These are phyloP conservation scores for Leccinum pseudoinsigne DNA, from an alignment of 1,284 basidiomycete species.

Conservation along the genomic window DNA sequence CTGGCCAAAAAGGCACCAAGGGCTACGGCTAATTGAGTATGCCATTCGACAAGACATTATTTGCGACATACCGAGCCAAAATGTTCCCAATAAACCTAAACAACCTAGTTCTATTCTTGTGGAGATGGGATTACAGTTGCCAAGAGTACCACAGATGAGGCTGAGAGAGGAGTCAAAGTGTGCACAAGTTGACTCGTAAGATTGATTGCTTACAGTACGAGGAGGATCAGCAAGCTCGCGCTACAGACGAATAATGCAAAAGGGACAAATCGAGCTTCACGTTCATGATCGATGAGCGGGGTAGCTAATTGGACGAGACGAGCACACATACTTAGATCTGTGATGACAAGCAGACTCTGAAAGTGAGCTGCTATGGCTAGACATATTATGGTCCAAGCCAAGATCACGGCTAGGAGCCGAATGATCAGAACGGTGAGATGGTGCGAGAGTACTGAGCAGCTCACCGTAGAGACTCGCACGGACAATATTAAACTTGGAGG, in stretches of 20 bases:
- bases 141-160: constrained; percentile 60
- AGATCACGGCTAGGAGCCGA: constrained; percentile 48
- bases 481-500: constrained; percentile 62
- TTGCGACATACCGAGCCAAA: constrained; percentile 68
- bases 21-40: constrained; percentile 42
- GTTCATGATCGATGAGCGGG: constrained; percentile 6
- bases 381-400: constrained; percentile 73
- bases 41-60: constrained; percentile 7
- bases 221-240: constrained; percentile 63
- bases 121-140: constrained; percentile 70
- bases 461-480: constrained; percentile 63
- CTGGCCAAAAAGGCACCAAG: constrained; percentile 70
- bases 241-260: constrained; percentile 78
- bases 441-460: constrained; percentile 14
- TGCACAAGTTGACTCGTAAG: neutral
- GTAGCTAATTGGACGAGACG: neutral
- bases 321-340: constrained; percentile 68
- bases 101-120: constrained; percentile 74
- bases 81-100: constrained; percentile 67
- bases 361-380: constrained; percentile 77
- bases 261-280: constrained; percentile 76
- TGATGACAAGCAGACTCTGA: constrained; percentile 63
- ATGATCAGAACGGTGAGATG: constrained; percentile 8
- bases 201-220: constrained; percentile 53
- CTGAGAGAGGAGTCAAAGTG: constrained; percentile 36